Evolutionary conservation across 192 early-diverging fungal genomes (phyloP).

Genomic region (Coemansia sp.): DNA sequence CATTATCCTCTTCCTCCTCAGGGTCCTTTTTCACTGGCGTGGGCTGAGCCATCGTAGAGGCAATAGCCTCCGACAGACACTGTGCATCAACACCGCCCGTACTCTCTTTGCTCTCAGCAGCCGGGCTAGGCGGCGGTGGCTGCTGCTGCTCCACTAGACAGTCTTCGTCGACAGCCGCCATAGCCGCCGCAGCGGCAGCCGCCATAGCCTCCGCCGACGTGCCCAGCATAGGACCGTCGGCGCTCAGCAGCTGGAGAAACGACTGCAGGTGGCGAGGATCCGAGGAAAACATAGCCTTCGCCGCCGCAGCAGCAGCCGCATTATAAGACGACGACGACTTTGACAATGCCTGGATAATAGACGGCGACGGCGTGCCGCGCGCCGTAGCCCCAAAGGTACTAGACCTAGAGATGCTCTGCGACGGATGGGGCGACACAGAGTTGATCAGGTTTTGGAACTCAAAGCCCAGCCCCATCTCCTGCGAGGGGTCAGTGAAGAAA

Average conservation of each 20-base stretch:
- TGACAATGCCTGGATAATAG: conserved; percentile 56
- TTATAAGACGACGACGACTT: conserved; percentile 23
- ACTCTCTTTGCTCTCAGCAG: neutral
- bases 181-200: neutral
- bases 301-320: conserved; percentile 21
- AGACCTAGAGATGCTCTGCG: conserved; percentile 43
- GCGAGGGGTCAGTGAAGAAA: conserved; percentile 34
- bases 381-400: conserved; percentile 57
- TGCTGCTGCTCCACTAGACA: neutral
- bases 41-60: conserved; percentile 4
- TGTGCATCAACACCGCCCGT: conserved; percentile 17
- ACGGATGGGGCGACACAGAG: conserved; percentile 17
- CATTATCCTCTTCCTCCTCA: neutral
- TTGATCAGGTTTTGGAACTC: conserved; percentile 50
- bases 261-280: conserved; percentile 50
- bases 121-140: neutral
- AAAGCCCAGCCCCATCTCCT: conserved; percentile 33
- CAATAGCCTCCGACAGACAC: conserved; percentile 22
- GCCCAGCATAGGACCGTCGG: conserved; percentile 55
- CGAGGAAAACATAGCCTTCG: conserved; percentile 50
- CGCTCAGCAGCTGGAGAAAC: conserved; percentile 52
- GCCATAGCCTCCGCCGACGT: conserved; percentile 14
- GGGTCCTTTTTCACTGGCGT: neutral
- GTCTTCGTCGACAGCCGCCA: neutral
- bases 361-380: conserved; percentile 54